phyloP scores from a whole-genome alignment of 805 yeast genomes.

The Sungouiella thailandica region DNA sequence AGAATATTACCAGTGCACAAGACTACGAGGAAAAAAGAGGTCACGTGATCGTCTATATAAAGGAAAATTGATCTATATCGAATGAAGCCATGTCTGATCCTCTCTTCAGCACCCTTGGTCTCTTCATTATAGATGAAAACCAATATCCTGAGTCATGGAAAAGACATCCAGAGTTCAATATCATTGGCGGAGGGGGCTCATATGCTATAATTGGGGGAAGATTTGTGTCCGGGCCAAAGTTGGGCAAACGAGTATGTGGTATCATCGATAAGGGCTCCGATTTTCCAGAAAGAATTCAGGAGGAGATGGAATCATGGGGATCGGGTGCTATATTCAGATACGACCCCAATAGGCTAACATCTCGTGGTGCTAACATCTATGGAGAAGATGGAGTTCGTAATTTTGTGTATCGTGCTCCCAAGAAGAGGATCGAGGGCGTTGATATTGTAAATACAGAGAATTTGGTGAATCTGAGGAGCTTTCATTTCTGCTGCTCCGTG shows the following conservation, averaged over 20 bases:
- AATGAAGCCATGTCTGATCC: conserved; percentile 4
- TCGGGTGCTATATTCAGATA: conserved; percentile 55
- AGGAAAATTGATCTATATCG: background rate
- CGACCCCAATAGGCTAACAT: conserved; percentile 53
- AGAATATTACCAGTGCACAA: background rate
- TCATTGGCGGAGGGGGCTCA: conserved; percentile 90
- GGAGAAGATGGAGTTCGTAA: conserved; percentile 48
- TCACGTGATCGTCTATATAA: background rate
- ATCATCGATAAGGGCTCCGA: conserved; percentile 79
- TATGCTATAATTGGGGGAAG: conserved; percentile 75
- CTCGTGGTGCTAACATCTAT: conserved; percentile 79
- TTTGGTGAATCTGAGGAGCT: conserved; percentile 36
- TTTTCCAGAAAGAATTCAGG: conserved; percentile 50
- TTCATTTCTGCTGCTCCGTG: conserved; percentile 76
- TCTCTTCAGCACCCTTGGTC: conserved; percentile 68
- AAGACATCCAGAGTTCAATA: conserved; percentile 35
- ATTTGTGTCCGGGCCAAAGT: conserved; percentile 38
- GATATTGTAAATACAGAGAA: conserved; percentile 44
- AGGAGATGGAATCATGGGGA: conserved; percentile 53
- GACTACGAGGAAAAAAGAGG: too few relatives aligned
- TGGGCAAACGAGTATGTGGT: conserved; percentile 47
- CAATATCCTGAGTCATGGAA: conserved; percentile 42
- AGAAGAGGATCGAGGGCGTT: conserved; percentile 49
- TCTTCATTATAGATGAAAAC: conserved; percentile 88
- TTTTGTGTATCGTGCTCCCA: conserved; percentile 61